phyloP scores from a whole-genome alignment of 2,329 filamentous ascomycete species.

The Exophiala oligosperma region DNA sequence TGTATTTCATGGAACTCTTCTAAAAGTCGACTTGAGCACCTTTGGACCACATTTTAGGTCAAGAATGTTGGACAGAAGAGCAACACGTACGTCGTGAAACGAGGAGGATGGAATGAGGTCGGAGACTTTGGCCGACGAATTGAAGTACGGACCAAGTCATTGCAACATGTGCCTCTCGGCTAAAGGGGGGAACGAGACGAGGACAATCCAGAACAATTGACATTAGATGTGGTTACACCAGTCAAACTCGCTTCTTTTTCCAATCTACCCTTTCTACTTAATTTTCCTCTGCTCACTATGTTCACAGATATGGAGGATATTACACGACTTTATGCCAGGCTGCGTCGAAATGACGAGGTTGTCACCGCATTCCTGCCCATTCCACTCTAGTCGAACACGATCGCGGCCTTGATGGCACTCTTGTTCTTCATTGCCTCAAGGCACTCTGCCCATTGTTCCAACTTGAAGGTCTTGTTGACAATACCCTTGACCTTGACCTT shows the following conservation, averaged over 20 bases:
- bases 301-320: not conserved
- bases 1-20: too few relatives aligned
- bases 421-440: constrained; percentile 71
- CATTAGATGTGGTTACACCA: not conserved
- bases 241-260: not conserved
- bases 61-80: too few relatives aligned
- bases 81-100: too few relatives aligned
- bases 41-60: too few relatives aligned
- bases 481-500: constrained; percentile 60
- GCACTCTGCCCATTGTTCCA: constrained; percentile 72
- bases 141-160: too few relatives aligned
- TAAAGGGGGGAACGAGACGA: too few relatives aligned
- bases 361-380: not conserved
- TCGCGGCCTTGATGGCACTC: constrained; percentile 71
- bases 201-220: too few relatives aligned
- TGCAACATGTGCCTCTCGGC: too few relatives aligned
- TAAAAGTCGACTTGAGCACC: too few relatives aligned
- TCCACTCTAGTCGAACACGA: constrained; percentile 60
- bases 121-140: too few relatives aligned
- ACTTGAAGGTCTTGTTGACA: constrained; percentile 70
- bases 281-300: not conserved
- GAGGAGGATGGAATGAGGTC: too few relatives aligned
- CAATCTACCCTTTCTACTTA: not conserved
- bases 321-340: not conserved
- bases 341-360: not conserved